A percentile compares a stretch with the other conserved stretches of the same genome.
These are phyloP conservation scores for Neofusicoccum kwambonambiense DNA, from an alignment of 2,329 filamentous ascomycete species.

Conservation along the genomic window DNA sequence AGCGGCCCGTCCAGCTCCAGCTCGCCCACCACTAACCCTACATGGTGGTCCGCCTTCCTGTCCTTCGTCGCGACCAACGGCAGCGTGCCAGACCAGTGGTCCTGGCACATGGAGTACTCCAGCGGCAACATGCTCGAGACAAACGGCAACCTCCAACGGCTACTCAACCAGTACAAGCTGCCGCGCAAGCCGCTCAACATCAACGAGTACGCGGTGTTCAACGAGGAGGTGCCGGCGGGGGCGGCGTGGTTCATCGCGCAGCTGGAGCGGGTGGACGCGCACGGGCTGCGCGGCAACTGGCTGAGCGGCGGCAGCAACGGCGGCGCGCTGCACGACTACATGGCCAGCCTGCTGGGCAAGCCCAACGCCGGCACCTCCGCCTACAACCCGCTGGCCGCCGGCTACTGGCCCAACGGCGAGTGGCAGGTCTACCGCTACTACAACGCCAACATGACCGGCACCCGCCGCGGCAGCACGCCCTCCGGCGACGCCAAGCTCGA, in stretches of 20 bases:
- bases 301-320: constrained; percentile 26
- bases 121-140: constrained; percentile 23
- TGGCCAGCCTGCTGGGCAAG: constrained; percentile 40
- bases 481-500: constrained; percentile 39
- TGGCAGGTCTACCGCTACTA: constrained; percentile 53
- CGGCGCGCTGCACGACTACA: constrained; percentile 43
- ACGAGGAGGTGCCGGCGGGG: constrained; percentile 43
- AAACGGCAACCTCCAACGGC: constrained; percentile 30
- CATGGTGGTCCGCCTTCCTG: constrained; percentile 45
- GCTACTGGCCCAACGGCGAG: constrained; percentile 43
- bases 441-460: constrained; percentile 44
- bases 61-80: constrained; percentile 36
- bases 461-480: constrained; percentile 37
- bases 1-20: constrained; percentile 41
- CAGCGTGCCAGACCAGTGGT: constrained; percentile 45
- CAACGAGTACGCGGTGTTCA: constrained; percentile 48
- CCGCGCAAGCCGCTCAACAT: constrained; percentile 43
- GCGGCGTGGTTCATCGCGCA: constrained; percentile 49
- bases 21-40: constrained; percentile 28
- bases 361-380: constrained; percentile 26
- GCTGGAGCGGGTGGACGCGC: constrained; percentile 46
- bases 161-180: constrained; percentile 31
- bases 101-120: constrained; percentile 44
- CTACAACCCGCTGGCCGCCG: constrained; percentile 26
- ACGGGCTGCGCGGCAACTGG: constrained; percentile 50